phyloP scores from a whole-genome alignment of 2,329 filamentous ascomycete genomes.

The Stromatinia cepivora region DNA sequence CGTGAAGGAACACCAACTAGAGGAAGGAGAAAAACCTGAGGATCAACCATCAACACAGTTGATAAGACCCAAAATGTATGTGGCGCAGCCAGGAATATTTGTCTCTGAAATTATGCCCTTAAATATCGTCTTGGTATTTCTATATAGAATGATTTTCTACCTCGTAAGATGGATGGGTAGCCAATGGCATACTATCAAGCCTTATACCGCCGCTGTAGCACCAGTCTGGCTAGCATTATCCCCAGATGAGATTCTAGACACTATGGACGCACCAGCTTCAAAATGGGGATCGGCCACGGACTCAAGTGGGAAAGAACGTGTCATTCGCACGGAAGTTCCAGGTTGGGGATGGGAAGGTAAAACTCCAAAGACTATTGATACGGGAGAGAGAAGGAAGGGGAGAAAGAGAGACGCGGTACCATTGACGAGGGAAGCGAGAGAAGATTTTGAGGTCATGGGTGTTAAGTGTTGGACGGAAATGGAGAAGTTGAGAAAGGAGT shows the following conservation, averaged over 20 bases:
- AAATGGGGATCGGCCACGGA: constrained; percentile 87
- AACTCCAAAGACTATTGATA: constrained; percentile 46
- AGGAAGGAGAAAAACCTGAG: constrained; percentile 33
- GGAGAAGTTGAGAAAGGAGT: constrained; percentile 67
- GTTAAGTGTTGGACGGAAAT: constrained; percentile 66
- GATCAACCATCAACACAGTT: constrained; percentile 20
- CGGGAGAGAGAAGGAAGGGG: constrained; percentile 53
- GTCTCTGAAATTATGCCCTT: constrained; percentile 80
- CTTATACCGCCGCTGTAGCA: constrained; percentile 74
- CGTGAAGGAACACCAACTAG: constrained; percentile 3
- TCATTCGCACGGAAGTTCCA: constrained; percentile 78
- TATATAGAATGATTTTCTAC: constrained; percentile 68
- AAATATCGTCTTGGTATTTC: constrained; percentile 64
- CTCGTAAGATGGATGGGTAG: constrained; percentile 77
- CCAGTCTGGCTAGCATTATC: constrained; percentile 78
- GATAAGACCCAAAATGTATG: constrained; percentile 65
- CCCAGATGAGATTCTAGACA: constrained; percentile 61
- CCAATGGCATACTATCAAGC: constrained; percentile 79
- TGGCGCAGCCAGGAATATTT: constrained; percentile 85
- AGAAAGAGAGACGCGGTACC: constrained; percentile 60
- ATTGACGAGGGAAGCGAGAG: constrained; percentile 59
- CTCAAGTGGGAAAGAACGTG: constrained; percentile 55
- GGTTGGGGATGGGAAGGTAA: constrained; percentile 77
- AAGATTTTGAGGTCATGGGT: constrained; percentile 63
- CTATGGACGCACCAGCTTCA: constrained; percentile 52